These are phyloP conservation scores for Orbilia quercus DNA, from an alignment of 2,329 filamentous ascomycete species.

Conservation along the genomic window DNA sequence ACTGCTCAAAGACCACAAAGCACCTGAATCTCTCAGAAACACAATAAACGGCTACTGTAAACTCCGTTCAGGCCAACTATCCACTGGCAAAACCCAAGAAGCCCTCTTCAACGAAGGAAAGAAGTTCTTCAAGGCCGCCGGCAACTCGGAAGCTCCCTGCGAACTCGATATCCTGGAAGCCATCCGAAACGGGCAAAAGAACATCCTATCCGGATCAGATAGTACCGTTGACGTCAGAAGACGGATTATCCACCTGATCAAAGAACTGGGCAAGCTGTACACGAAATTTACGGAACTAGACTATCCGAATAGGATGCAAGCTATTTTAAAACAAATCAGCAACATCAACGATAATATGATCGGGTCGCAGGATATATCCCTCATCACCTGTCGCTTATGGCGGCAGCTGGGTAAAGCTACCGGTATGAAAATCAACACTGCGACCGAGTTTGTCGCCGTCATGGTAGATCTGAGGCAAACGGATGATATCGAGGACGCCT, in stretches of 20 bases:
- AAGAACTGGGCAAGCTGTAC: slow-evolving; percentile 42
- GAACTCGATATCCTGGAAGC: slow-evolving; percentile 42
- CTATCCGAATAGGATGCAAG: slow-evolving; percentile 47
- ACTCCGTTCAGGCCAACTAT: slow-evolving; percentile 35
- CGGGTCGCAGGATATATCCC: slow-evolving; percentile 11
- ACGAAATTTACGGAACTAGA: slow-evolving; percentile 45
- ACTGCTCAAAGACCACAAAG: slow-evolving; percentile 23
- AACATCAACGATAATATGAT: slow-evolving; percentile 49
- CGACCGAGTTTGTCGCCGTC: slow-evolving; percentile 44
- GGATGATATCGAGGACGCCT: slow-evolving; percentile 38
- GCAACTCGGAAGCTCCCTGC: slow-evolving; percentile 47
- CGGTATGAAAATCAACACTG: slow-evolving; percentile 29
- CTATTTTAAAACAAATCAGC: slow-evolving; percentile 33
- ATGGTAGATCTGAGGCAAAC: slow-evolving; percentile 39
- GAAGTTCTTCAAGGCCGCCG: slow-evolving; percentile 28
- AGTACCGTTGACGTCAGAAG: slow-evolving; percentile 9
- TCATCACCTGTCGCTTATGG: slow-evolving; percentile 38
- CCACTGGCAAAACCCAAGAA: slow-evolving; percentile 14
- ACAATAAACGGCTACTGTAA: slow-evolving; percentile 41
- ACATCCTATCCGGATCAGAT: slow-evolving; percentile 18
- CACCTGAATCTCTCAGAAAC: slow-evolving; percentile 10
- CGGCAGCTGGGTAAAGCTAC: slow-evolving; percentile 38
- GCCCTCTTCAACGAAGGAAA: slow-evolving; percentile 44
- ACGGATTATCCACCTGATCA: slow-evolving; percentile 19
- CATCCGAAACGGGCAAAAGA: slow-evolving; percentile 18